phyloP scores from a whole-genome alignment of 139 green algal genomes.

The Picochlorum sp. region DNA sequence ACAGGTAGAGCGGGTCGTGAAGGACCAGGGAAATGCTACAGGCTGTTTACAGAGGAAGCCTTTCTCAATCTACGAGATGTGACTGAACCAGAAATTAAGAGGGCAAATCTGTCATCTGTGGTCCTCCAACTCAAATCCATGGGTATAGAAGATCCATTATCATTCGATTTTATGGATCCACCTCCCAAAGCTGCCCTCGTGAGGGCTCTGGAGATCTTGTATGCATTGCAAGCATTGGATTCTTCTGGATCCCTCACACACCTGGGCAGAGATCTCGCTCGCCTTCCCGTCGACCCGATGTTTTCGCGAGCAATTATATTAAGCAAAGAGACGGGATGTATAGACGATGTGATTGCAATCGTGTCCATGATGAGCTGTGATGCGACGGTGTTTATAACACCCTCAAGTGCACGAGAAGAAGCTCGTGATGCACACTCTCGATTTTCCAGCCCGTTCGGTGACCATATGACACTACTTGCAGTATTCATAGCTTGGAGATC shows the following conservation, averaged over 20 bases:
- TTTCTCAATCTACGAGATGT: conserved; percentile 49
- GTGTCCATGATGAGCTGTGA: conserved; percentile 72
- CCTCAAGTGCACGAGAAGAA: conserved; percentile 54
- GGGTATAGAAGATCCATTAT: conserved; percentile 81
- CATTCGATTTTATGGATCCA: conserved; percentile 86
- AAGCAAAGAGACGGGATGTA: conserved; percentile 48
- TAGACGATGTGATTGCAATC: conserved; percentile 56
- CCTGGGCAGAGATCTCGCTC: conserved; percentile 48
- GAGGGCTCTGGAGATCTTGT: conserved; percentile 64
- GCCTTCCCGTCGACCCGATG: conserved; percentile 79
- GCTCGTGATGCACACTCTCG: conserved; percentile 43
- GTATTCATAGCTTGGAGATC: conserved; percentile 49
- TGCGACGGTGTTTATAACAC: conserved; percentile 11
- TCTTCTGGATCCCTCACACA: conserved; percentile 37
- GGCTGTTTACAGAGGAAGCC: conserved; percentile 82
- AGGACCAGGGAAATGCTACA: conserved; percentile 76
- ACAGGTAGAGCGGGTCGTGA: conserved; percentile 77
- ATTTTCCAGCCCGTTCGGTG: conserved; percentile 56
- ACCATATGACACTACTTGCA: conserved; percentile 71
- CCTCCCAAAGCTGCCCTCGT: conserved; percentile 79
- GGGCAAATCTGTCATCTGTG: conserved; percentile 62
- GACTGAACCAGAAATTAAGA: conserved; percentile 78
- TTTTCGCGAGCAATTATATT: conserved; percentile 38
- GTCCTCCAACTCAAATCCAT: conserved; percentile 83
- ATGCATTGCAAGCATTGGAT: conserved; percentile 71